Evolutionary conservation across 2,329 filamentous ascomycete genomes (phyloP).

Genomic region (Myriosclerotinia curreyana): DNA sequence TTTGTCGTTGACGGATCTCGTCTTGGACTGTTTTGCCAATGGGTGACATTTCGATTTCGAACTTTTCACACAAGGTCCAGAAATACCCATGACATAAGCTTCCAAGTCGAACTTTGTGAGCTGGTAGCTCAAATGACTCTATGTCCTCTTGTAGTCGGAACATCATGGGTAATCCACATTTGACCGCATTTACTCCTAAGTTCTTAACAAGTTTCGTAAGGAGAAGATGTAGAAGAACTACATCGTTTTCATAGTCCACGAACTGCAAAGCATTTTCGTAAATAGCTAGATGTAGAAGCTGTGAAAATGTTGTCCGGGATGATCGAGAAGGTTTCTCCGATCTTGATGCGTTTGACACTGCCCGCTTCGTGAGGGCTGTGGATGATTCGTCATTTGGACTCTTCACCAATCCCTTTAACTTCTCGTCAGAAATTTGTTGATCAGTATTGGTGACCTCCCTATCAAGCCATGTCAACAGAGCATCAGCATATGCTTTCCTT

Average conservation of each 20-base stretch:
- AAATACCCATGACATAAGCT: constrained; percentile 88
- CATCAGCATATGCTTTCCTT: constrained; percentile 80
- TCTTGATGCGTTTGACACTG: constrained; percentile 64
- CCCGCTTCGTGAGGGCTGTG: constrained; percentile 48
- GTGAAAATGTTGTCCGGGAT: constrained; percentile 58
- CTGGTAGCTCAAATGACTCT: constrained; percentile 59
- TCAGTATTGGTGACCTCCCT: constrained; percentile 71
- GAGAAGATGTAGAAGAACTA: constrained; percentile 73
- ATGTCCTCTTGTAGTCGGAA: constrained; percentile 85
- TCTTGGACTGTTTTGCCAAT: constrained; percentile 69
- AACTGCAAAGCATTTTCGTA: constrained; percentile 82
- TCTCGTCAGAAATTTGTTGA: constrained; percentile 58
- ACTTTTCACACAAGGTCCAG: constrained; percentile 72
- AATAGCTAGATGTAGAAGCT: constrained; percentile 79
- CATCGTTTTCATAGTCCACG: constrained; percentile 68
- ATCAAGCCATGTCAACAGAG: constrained; percentile 78
- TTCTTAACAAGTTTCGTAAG: constrained; percentile 70
- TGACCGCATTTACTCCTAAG: constrained; percentile 77
- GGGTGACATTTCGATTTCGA: constrained; percentile 68
- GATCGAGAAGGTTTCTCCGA: constrained; percentile 36
- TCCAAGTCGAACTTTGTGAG: constrained; percentile 74
- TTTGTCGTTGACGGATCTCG: constrained; percentile 72
- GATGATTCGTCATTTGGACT: constrained; percentile 35
- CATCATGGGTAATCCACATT: constrained; percentile 82
- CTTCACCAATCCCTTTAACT: constrained; percentile 44